Base-by-base conservation (phyloP, 805 yeast genomes). In the Yamadazyma nakazawae region DNA sequence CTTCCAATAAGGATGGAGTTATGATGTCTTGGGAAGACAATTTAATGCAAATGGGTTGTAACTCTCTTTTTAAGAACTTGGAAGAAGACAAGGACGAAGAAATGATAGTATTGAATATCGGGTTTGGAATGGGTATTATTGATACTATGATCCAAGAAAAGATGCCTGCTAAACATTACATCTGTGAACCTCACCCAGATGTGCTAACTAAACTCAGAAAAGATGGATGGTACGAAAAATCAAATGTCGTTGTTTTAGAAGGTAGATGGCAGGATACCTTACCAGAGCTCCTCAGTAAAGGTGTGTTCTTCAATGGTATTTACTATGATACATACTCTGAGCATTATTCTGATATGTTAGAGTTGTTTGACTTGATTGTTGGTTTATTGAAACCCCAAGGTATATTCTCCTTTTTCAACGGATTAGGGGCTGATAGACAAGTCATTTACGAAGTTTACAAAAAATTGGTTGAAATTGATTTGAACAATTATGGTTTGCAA, bases 11-110 rank as follows among this genome's bases (percentile, higher is more conserved):
- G 40, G 97, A 91, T 58, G 98, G 97, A 14, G 97, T 91, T 2
- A 91, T 91, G 98, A 91, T 91, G 98, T 85, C 85, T 55, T 91
- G 98, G 98, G 98, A 91, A 62, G 75, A 81, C 4, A 79, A 81
- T 17, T 72, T 91, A 46, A 91, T 91, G 98, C 70, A 75, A 43
- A 73, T 83, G 13, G 96, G 96, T 0, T 85, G 95, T 46, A 82
- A 85, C 30, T 70, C 92, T 0, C 61, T 92, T n/a, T 82, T 84
- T 60, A 62, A 57, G 7, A 42, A 66, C 56, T 60, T 61, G 1
- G 70, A 73, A 32, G 75, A 71, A 34, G 71, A 67, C 17, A 63
- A 60, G 1, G 62, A 61, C 1, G 70, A 73, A 31, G 75, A 70
- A 35, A 55, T 74, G 17, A 76, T 70, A 34, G 81, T 92, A 2